These are phyloP conservation scores for Willaertia magna DNA, from an alignment of 208 protist genomes.

Conservation along the genomic window DNA sequence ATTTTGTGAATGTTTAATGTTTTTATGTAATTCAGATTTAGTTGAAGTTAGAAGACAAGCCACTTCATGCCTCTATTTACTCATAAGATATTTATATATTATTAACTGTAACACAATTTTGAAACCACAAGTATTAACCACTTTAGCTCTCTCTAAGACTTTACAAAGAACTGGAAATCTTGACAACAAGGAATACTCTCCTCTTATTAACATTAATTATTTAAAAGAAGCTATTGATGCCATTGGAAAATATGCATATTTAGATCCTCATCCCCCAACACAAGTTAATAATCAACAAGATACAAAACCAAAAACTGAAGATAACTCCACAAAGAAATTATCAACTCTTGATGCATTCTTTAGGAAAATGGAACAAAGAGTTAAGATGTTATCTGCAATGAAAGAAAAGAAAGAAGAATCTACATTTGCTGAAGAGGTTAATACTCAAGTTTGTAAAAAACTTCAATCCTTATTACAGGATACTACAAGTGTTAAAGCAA, in stretches of 20 bases:
- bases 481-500: not conserved
- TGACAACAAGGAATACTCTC: not conserved
- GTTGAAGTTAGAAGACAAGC: not conserved
- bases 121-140: not conserved
- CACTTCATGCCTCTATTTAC: not conserved
- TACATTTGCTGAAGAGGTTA: not conserved
- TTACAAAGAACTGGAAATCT: too few relatives aligned
- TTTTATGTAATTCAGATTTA: not conserved
- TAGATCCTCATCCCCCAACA: not conserved
- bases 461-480: not conserved
- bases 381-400: not conserved
- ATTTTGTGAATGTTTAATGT: not conserved
- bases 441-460: not conserved
- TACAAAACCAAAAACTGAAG: not conserved
- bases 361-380: not conserved
- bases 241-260: not conserved
- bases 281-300: not conserved
- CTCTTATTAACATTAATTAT: not conserved
- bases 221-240: not conserved
- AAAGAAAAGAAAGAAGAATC: not conserved
- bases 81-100: not conserved
- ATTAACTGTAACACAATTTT: not conserved
- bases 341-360: not conserved
- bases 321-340: not conserved
- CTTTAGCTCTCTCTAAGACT: not conserved